Evolutionary conservation across 1,284 basidiomycete species (phyloP), one percentile per base, ranked within the genome.

Genomic region (Tylopilus sp.): DNA sequence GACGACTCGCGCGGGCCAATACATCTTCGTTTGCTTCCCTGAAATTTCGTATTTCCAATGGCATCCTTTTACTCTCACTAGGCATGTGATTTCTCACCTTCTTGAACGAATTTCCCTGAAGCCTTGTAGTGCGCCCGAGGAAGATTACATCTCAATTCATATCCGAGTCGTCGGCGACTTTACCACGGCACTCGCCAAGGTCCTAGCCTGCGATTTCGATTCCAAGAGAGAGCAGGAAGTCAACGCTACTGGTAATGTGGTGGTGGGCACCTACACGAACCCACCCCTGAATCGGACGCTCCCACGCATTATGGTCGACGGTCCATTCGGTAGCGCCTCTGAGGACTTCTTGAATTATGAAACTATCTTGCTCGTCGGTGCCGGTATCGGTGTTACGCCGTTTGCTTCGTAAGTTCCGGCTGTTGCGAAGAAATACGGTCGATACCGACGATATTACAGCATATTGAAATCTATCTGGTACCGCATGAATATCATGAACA

Each of bases 391-490:
- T 60, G 91, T 95, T 23, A 95, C 92, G 0, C 92, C 92, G 3
- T 96, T 95, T 61, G 92, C 92, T 46, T 91, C 88, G 77, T 86
- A 61, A 65, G 84, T 79, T 25, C 23, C 38, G 28, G 10, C 9
- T 44, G 25, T 37, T 29, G 34, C 34, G 49, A 12, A 28, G 49
- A 31, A 23, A 36, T 41, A 18, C 30, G 46, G 16, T 36, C 23
- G 29, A 46, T 34, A 18, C n/a, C 25, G 19, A 55, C 38, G 30
- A 30, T 34, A 18, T 50, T 26, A 16, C 55, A 86, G 84, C 36
- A 92, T 94, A 59, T 72, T 94, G 51, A 94, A 94, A 70, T 84
- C 86, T n/a, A 90, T 96, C 62, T 95, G 92, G 92, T 95, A 94
- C 73, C 83, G 89, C 41, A 87, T 92, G 83, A 93, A 92, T 72